Evolutionary conservation across 169 alveolate genomes (phyloP).

Genomic region (Plasmodium gallinaceum): DNA sequence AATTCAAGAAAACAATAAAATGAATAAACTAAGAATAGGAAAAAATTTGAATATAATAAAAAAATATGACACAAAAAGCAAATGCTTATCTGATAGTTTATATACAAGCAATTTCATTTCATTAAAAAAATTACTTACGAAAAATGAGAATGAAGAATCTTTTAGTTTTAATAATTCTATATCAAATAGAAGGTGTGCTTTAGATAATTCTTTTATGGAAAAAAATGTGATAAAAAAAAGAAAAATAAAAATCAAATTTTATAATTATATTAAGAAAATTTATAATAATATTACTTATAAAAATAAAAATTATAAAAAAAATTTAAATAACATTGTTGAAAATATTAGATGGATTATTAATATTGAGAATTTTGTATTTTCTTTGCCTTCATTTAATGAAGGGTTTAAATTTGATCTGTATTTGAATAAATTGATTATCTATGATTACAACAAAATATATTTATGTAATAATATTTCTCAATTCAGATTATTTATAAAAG

Average conservation of each 20-base stretch:
- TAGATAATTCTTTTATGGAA: not conserved
- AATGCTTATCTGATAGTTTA: constrained; percentile 40
- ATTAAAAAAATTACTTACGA: not conserved
- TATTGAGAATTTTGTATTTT: constrained; percentile 40
- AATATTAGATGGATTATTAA: constrained; percentile 36
- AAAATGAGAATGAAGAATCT: constrained; percentile 12
- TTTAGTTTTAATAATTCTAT: not conserved
- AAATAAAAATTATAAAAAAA: constrained; percentile 14
- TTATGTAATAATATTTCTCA: constrained; percentile 67
- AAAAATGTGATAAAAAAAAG: constrained; percentile 15
- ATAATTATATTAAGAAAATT: constrained; percentile 35
- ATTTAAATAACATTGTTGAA: constrained; percentile 40
- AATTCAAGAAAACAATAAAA: not conserved
- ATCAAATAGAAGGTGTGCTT: not conserved
- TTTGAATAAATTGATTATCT: constrained; percentile 47
- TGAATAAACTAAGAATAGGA: not conserved
- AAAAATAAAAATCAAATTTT: constrained; percentile 33
- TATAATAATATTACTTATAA: constrained; percentile 42
- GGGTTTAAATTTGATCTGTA: constrained; percentile 61
- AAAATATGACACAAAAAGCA: constrained; percentile 11
- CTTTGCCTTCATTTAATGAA: constrained; percentile 28
- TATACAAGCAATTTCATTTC: constrained; percentile 22
- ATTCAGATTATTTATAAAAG: constrained; percentile 37
- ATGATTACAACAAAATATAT: constrained; percentile 62
- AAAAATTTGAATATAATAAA: not conserved